Evolutionary conservation across 2,329 filamentous ascomycete species (phyloP).

Genomic region (Stagonosporopsis rhizophila): DNA sequence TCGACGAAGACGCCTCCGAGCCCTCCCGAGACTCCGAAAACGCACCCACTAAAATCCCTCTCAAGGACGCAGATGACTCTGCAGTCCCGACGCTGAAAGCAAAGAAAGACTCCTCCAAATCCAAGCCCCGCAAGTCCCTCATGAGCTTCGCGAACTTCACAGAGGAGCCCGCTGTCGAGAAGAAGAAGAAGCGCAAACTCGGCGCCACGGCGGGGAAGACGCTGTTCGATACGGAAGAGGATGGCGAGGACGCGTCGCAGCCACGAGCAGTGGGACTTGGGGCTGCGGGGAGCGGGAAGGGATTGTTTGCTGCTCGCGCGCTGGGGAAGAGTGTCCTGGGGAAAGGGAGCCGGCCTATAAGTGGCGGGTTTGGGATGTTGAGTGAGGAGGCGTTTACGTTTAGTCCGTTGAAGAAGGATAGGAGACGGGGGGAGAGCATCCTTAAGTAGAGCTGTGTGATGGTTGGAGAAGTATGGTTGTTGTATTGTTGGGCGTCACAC

Average conservation of each 20-base stretch:
- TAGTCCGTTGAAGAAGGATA: slow-evolving; percentile 51
- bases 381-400: slow-evolving; percentile 50
- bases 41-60: slow-evolving; percentile 25
- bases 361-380: slow-evolving; percentile 46
- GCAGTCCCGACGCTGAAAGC: slow-evolving; percentile 38
- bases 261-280: slow-evolving; percentile 39
- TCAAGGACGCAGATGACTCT: slow-evolving; percentile 44
- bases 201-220: slow-evolving; percentile 67
- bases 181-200: slow-evolving; percentile 72
- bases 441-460: slow-evolving; percentile 28
- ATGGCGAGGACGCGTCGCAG: slow-evolving; percentile 42
- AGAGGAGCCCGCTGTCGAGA: slow-evolving; percentile 49
- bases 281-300: slow-evolving; percentile 34
- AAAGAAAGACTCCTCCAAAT: slow-evolving; percentile 36
- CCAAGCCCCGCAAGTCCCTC: slow-evolving; percentile 57
- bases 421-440: slow-evolving; percentile 35
- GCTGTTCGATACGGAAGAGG: slow-evolving; percentile 64
- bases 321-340: slow-evolving; percentile 44
- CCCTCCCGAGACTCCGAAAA: slow-evolving; percentile 50
- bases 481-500: neutral
- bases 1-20: slow-evolving; percentile 52
- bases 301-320: slow-evolving; percentile 48
- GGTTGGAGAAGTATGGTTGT: neutral
- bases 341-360: slow-evolving; percentile 40
- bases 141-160: slow-evolving; percentile 54